Base-by-base conservation (phyloP, 1,284 basidiomycete species). In the Microbotryum silenes-acaulis region DNA sequence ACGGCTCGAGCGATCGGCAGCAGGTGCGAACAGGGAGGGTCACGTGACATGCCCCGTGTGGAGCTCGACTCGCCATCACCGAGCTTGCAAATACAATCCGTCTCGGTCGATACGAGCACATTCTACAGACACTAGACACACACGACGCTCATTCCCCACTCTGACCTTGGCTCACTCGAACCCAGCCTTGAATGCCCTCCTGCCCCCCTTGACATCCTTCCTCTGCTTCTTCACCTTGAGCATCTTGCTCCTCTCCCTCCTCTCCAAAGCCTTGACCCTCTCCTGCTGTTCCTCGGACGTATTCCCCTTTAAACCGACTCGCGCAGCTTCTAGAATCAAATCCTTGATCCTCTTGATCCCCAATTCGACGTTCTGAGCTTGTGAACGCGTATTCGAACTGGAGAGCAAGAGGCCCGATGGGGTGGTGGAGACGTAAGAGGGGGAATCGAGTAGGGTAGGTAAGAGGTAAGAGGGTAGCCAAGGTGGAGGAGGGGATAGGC, bases 391-490 rank as follows among this genome's bases (percentile, higher is more conserved):
- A 2, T 58, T 52, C 27, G 62, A 63, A 0, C 60, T 45, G 8
- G 65, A 64, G 45, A 69, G 46, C 31, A 69, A 62, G 54, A 69
- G 60, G 21, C 25, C 29, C 2, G 60, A 57, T 0, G 59, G 57
- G 7, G 63, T 53, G 10, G 59, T 55, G 29, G 42, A 25, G 21
- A 57, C 31, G 51, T 54, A 66, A 56, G 67, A 51, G 1, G 67
- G 64, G 8, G 62, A 60, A 23, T 29, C 21, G 20, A n/a, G 18
- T 10, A 66, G 62, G 49, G 58, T 33, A 0, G 61, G 49, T 29
- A 66, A 18, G 33, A 57, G 23, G 61, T 61, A 69, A 2, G 62
- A 16, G 6, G 67, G 67, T 45, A 66, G 47, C 45, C 62, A 48
- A 16, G 12, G 14, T 12, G 37, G 37, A 0, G 48, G 31, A 4